These are phyloP conservation scores for Paragyromitra xinjiangensis DNA, from an alignment of 495 filamentous ascomycete species.

Conservation along the genomic window DNA sequence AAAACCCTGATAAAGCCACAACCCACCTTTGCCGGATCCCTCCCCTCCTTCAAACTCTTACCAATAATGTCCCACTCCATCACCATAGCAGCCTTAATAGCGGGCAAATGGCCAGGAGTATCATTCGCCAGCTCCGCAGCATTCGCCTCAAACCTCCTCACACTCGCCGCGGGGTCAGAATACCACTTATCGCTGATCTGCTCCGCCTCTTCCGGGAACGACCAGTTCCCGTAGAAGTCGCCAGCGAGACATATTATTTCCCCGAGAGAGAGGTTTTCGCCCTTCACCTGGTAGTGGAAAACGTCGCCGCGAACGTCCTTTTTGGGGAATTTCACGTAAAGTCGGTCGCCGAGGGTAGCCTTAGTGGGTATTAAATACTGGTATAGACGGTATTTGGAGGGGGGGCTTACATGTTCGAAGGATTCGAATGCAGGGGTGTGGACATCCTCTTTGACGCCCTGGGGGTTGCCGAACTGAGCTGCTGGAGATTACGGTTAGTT, in stretches of 20 bases:
- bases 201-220: neutral
- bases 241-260: neutral
- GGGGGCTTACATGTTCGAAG: neutral
- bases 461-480: no score
- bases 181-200: slow-evolving; percentile 1
- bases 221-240: slow-evolving; percentile 1
- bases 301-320: neutral
- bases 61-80: neutral
- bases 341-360: neutral
- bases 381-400: neutral
- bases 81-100: neutral
- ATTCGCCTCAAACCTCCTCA: neutral
- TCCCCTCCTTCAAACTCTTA: neutral
- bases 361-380: neutral
- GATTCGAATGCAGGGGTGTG: no score
- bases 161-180: neutral
- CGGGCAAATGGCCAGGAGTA: neutral
- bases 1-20: neutral
- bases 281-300: neutral
- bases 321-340: neutral
- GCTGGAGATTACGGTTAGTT: no score
- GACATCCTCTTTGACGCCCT: no score
- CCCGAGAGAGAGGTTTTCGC: neutral
- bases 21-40: neutral
- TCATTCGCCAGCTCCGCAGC: neutral